Evolutionary conservation across 2,329 filamentous ascomycete genomes (phyloP).

Genomic region (Sclerotinia glacialis): DNA sequence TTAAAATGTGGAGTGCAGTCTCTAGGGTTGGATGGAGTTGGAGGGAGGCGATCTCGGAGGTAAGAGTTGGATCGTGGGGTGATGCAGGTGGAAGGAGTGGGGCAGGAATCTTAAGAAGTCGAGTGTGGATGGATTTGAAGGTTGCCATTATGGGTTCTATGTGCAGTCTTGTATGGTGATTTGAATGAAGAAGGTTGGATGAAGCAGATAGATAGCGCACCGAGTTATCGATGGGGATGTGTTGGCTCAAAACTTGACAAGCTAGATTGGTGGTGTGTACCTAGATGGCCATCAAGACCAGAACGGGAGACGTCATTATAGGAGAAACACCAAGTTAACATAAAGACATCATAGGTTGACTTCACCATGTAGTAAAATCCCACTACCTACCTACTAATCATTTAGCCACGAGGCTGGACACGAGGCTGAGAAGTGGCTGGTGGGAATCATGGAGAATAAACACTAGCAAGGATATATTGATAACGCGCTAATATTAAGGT

Average conservation of each 20-base stretch:
- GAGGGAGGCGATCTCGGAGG: constrained; percentile 37
- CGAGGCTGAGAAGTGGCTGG: neutral
- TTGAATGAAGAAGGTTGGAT: neutral
- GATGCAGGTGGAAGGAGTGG: constrained; percentile 35
- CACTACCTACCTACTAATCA: too few relatives aligned
- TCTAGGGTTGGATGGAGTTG: constrained; percentile 49
- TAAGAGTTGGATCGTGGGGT: constrained; percentile 27
- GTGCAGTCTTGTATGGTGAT: neutral
- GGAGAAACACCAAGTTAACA: neutral
- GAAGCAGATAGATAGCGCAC: neutral
- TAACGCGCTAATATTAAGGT: constrained; percentile 32
- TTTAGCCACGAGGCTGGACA: neutral
- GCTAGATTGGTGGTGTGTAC: neutral
- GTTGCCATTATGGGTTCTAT: constrained; percentile 1
- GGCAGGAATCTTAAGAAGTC: constrained; percentile 22
- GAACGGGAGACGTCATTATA: neutral
- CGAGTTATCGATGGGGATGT: neutral
- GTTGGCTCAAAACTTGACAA: neutral
- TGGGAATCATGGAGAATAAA: neutral
- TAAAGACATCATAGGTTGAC: too few relatives aligned
- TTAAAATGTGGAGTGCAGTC: constrained; percentile 50
- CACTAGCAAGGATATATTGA: constrained; percentile 16
- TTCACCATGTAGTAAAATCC: too few relatives aligned
- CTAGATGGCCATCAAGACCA: neutral
- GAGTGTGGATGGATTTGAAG: constrained; percentile 9